Evolutionary conservation across 202 grass and related monocot species (phyloP).

Genomic region (Eragrostis tef): DNA sequence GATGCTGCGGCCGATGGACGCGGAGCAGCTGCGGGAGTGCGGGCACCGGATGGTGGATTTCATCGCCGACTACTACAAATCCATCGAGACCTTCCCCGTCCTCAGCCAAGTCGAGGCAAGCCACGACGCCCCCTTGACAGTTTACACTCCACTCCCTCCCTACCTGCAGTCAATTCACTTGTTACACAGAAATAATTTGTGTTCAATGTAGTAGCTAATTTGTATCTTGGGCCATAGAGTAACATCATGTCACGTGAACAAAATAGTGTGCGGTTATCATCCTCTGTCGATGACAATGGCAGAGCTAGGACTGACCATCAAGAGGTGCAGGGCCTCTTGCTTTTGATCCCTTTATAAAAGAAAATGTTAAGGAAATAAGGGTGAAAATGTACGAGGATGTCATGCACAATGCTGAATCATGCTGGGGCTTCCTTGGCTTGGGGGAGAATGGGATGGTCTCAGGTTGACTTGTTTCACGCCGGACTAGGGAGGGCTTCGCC

Average conservation of each 20-base stretch:
- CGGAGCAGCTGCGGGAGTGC: conserved; percentile 73
- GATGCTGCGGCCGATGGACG: conserved; percentile 62
- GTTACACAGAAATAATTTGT: background rate
- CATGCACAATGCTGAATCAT: background rate
- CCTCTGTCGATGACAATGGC: background rate
- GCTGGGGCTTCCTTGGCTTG: background rate
- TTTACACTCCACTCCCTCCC: background rate
- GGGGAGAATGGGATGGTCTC: background rate
- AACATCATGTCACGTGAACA: background rate
- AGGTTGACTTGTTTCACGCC: background rate
- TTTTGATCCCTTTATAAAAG: no score
- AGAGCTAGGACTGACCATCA: no score
- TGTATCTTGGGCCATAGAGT: background rate
- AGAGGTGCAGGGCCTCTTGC: no score
- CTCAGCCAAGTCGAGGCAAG: conserved; percentile 76
- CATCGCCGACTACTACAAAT: conserved; percentile 74
- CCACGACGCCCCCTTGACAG: background rate
- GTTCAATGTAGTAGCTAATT: background rate
- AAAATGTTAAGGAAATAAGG: background rate
- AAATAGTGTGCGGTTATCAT: background rate
- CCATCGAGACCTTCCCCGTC: conserved; percentile 65
- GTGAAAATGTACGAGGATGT: background rate
- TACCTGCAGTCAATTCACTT: background rate
- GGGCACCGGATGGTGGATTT: conserved; percentile 80
- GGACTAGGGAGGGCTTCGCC: background rate